Evolutionary conservation across 225 moss, liverwort and hornwort genomes (phyloP), one percentile per base, ranked within the genome.

Genomic region (Sphagnum contortum): DNA sequence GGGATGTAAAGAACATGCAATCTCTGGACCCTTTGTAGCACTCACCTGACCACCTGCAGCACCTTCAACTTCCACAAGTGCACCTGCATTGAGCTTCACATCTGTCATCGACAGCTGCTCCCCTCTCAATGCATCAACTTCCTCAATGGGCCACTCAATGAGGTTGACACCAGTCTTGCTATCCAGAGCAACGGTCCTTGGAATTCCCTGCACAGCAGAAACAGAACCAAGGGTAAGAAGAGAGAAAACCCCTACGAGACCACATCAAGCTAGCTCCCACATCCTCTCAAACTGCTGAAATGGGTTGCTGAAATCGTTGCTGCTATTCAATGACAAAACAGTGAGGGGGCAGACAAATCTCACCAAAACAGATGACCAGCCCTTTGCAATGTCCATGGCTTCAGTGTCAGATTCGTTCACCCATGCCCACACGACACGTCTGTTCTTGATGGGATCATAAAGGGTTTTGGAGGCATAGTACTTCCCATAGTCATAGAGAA

Each of bases 381-480:
- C 91, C 66, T 86, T 92, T 13, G 66, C 70, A 49, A 87, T 67
- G 57, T 85, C 87, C 52, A 84, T 75, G 2, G 61, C 67, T 64
- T 76, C 72, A 50, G 75, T 86, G 9, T 89, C 86, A 6, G 89
- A 92, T 65, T 92, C 92, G 70, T 86, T 92, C 4, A 72, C 75
- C 85, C 85, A 89, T 2, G 87, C 89, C 92, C 89, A 92, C 14
- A 83, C 53, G 46, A 92, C 74, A 10, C 89, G 85, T 62, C 92
- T 76, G 44, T 53, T 14, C 64, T 81, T 83, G 11, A 71, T 70
- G 0, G 77, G 62, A 47, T 92, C 88, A 54, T 53, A 88, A 66
- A 88, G 89, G 6, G 88, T 85, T 66, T 92, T 89, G 44, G 88
- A 92, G 8, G 88, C 89, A 29, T 86, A 88, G 62, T 85, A 89